phyloP scores from a whole-genome alignment of 257 asterid species.

The Coffea eugenioides region DNA sequence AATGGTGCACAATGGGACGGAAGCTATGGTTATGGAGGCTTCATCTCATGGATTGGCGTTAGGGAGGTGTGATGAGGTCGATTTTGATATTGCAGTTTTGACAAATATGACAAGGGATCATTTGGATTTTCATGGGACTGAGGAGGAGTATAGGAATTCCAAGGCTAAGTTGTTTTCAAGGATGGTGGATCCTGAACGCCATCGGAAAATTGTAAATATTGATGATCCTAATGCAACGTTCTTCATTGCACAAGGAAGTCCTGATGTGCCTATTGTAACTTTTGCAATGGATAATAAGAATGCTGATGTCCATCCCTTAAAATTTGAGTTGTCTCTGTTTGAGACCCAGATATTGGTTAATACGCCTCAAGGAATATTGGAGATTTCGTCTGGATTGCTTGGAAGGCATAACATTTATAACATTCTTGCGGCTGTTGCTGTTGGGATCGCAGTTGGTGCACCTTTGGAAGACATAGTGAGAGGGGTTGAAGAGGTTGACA shows the following conservation, averaged over 20 bases:
- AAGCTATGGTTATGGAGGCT: constrained; percentile 88
- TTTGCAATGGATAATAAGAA: constrained; percentile 82
- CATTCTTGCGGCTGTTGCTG: constrained; percentile 85
- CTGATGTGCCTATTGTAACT: constrained; percentile 79
- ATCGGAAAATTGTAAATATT: constrained; percentile 76
- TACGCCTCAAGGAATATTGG: constrained; percentile 88
- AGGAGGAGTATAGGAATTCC: constrained; percentile 63
- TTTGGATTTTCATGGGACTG: constrained; percentile 66
- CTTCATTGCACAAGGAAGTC: constrained; percentile 72
- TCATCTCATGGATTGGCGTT: constrained; percentile 58
- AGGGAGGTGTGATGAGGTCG: constrained; percentile 76
- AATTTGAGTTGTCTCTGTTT: constrained; percentile 75
- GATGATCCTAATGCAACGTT: constrained; percentile 77
- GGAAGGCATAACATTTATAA: constrained; percentile 90
- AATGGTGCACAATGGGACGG: constrained; percentile 87
- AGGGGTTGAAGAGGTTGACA: constrained; percentile 97
- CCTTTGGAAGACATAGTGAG: constrained; percentile 95
- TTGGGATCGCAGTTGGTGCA: constrained; percentile 94
- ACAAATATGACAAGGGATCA: constrained; percentile 71
- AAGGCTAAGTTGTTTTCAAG: constrained; percentile 65
- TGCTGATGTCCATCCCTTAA: constrained; percentile 80
- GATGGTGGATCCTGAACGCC: constrained; percentile 83
- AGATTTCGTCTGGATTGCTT: constrained; percentile 86
- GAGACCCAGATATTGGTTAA: constrained; percentile 93
- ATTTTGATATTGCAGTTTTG: constrained; percentile 87